A percentile compares a stretch with the other conserved stretches of the same genome.
These are phyloP conservation scores for Skeletonema menzelii DNA, from an alignment of 108 stramenopile genomes.

Conservation along the genomic window DNA sequence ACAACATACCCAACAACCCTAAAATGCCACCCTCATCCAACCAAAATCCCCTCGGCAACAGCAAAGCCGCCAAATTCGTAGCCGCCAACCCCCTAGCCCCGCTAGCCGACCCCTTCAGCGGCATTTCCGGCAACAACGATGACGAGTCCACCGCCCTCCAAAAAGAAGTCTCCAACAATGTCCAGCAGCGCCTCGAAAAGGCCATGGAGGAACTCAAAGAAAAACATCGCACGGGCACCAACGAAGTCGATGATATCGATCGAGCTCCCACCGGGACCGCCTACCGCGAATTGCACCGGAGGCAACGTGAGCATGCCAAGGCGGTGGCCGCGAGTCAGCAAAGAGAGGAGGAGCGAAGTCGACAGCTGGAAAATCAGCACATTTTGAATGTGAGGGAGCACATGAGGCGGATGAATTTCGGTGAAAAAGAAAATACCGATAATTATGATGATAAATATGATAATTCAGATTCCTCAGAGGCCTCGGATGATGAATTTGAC, in stretches of 20 bases:
- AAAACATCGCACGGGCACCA: slow-evolving; percentile 46
- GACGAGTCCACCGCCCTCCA: slow-evolving; percentile 56
- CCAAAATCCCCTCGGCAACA: slow-evolving; percentile 62
- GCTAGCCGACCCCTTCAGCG: slow-evolving; percentile 65
- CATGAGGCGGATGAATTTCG: slow-evolving; percentile 39
- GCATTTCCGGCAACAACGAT: slow-evolving; percentile 48
- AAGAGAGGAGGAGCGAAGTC: slow-evolving; percentile 7
- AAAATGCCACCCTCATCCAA: slow-evolving; percentile 39
- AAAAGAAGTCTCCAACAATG: slow-evolving; percentile 61
- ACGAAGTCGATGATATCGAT: slow-evolving; percentile 61
- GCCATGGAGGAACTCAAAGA: slow-evolving; percentile 67
- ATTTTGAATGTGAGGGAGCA: slow-evolving; percentile 41
- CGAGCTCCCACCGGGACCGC: slow-evolving; percentile 60
- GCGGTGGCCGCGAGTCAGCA: slow-evolving; percentile 6
- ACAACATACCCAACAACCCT: no score
- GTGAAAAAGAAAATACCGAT: slow-evolving; percentile 20
- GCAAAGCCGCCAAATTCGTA: slow-evolving; percentile 84
- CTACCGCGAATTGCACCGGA: slow-evolving; percentile 41
- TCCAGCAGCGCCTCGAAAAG: slow-evolving; percentile 65
- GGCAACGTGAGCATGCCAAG: slow-evolving; percentile 41
- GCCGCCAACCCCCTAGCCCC: slow-evolving; percentile 80
- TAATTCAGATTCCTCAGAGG: slow-evolving; percentile 46
- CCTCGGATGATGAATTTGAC: slow-evolving; percentile 46
- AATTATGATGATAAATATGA: slow-evolving; percentile 31
- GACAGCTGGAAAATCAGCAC: slow-evolving; percentile 28